Percentiles rank a stretch among this genome's conserved stretches.
phyloP scores from a whole-genome alignment of 352 stramenopile genomes.

The Pythium guiyangense region DNA sequence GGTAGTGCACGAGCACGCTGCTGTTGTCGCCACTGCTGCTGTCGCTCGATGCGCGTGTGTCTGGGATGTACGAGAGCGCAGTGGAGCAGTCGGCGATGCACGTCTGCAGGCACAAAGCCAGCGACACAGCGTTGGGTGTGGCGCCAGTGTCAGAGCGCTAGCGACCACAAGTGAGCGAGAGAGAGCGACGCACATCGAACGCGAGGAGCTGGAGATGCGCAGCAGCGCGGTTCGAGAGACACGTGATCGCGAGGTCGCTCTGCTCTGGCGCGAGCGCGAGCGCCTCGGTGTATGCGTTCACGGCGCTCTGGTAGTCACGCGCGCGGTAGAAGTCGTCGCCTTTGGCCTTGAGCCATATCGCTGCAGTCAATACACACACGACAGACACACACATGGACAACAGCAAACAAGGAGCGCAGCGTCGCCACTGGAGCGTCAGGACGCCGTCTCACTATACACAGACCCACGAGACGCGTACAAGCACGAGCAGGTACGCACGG shows the following conservation, averaged over 20 bases:
- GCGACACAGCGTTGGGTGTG: neutral
- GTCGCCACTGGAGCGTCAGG: neutral
- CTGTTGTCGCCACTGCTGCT: constrained; percentile 4
- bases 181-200: constrained; percentile 30
- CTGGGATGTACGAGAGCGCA: constrained; percentile 57
- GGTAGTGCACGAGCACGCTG: constrained; percentile 39
- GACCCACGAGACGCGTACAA: neutral
- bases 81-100: constrained; percentile 68
- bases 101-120: constrained; percentile 16
- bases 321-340: constrained; percentile 79
- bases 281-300: constrained; percentile 68
- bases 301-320: constrained; percentile 59
- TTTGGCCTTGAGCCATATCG: constrained; percentile 84
- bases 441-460: neutral
- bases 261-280: constrained; percentile 30
- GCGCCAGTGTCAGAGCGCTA: neutral
- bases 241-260: constrained; percentile 42
- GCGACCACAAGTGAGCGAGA: neutral
- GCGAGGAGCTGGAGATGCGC: constrained; percentile 50
- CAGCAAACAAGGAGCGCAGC: neutral
- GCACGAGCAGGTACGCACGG: constrained; percentile 38
- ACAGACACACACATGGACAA: neutral
- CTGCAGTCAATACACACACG: too few relatives aligned
- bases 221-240: constrained; percentile 65
- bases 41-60: constrained; percentile 33